Evolutionary conservation across 345 rosid genomes (phyloP), one percentile per base, ranked within the genome.

Genomic region (Eucalyptus decipiens): DNA sequence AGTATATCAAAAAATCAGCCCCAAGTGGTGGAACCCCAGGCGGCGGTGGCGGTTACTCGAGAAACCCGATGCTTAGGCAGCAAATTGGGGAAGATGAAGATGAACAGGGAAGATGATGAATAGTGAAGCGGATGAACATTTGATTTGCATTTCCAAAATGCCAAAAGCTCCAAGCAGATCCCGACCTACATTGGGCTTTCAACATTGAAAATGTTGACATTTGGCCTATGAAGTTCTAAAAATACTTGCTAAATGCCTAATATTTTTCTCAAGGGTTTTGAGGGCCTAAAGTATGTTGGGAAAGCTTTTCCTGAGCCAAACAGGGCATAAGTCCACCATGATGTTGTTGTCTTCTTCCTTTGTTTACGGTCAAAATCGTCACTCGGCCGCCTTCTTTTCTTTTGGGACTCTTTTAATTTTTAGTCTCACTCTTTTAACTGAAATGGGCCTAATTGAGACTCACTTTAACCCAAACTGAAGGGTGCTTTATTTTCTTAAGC

Each of bases 51-150:
- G 0, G 4, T 52, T 19, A 24, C 2, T 52, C 0, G 26, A 52
- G 26, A 52, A 52, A 52, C 58, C 2, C 5, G 26, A 52, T 11
- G 26, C 26, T 52, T 8, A 52, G 58, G 58, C 10, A 0, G 1
- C 58, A 52, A 52, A 52, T 52, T 1, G 0, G 0, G 51, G 24
- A 19, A 19, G 10, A 52, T 2, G 10, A 18, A 51, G 2, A 52
- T 52, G 56, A 19, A 19, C 0, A 52, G 4, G 24, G 0, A 52
- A 52, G 58, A 52, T 52, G 26, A 52, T 52, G 26, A 52, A 52
- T 52, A 19, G 0, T 19, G 26, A 52, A 0, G 2, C 0, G 0
- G 5, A 52, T 52, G 58, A 1, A 52, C 0, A 52, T 0, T 52
- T 52, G 5, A 52, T 19, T 52, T 52, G 58, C 5, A 52, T 52